These are phyloP conservation scores for Pelargonium fulgidum DNA, from an alignment of 441 rosid genomes.

Conservation along the genomic window DNA sequence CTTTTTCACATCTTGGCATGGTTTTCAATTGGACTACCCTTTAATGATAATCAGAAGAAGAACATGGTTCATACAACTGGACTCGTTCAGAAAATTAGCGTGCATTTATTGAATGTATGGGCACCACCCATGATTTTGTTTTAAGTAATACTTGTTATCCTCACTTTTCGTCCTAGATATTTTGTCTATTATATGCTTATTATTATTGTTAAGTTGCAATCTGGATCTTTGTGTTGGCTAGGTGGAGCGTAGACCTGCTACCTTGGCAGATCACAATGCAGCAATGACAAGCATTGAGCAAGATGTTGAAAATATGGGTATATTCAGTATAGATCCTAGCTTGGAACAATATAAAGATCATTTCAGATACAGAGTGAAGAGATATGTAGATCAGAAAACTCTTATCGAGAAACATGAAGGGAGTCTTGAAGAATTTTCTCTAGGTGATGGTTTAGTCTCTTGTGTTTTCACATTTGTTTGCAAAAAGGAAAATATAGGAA, in stretches of 20 bases:
- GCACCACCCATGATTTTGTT: not conserved
- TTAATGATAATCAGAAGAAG: not conserved
- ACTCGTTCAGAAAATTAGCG: not conserved
- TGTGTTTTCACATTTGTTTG: not conserved
- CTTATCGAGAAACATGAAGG: slow-evolving; percentile 59
- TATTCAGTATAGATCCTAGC: slow-evolving; percentile 45
- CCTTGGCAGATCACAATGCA: slow-evolving; percentile 42
- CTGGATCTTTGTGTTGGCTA: slow-evolving; percentile 19
- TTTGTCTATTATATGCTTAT: not conserved
- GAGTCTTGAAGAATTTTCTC: slow-evolving; percentile 63
- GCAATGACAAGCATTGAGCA: slow-evolving; percentile 32
- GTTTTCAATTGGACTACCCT: not conserved
- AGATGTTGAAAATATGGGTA: slow-evolving; percentile 38
- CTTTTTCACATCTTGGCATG: not conserved
- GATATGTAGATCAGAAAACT: slow-evolving; percentile 43
- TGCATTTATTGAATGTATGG: not conserved
- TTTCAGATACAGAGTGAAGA: slow-evolving; percentile 51
- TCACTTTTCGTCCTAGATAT: slow-evolving; percentile 8
- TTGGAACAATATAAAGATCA: slow-evolving; percentile 55
- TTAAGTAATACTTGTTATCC: not conserved
- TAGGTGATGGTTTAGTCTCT: slow-evolving; percentile 36
- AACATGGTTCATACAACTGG: not conserved
- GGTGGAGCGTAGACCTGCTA: slow-evolving; percentile 26
- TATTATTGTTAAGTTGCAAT: not conserved
- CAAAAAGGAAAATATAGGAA: not conserved